Conservation (phyloP, 306 rosid species). For the Cucumis melo region DNA sequence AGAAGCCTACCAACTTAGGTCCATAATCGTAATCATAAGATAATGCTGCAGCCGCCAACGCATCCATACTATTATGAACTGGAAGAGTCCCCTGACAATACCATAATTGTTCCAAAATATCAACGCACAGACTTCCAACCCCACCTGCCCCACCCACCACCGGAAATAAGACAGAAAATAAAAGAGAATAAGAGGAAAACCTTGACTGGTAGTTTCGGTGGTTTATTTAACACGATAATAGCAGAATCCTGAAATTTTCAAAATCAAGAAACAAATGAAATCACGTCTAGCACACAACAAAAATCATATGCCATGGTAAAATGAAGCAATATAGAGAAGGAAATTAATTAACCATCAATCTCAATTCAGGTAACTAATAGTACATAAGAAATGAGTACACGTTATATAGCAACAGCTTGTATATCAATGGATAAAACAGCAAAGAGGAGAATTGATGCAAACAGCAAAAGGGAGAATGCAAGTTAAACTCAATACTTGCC, state of each 20-base stretch:
- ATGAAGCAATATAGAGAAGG: not conserved
- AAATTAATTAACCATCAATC: not conserved
- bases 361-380: not conserved
- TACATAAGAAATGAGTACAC: not conserved
- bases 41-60: constrained; percentile 89
- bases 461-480: constrained; percentile 5
- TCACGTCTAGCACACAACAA: constrained; percentile 5
- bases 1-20: constrained; percentile 66
- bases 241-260: constrained; percentile 57
- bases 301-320: not conserved
- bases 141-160: not conserved
- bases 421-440: not conserved
- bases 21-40: constrained; percentile 75
- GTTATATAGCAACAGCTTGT: not conserved
- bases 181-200: constrained; percentile 20
- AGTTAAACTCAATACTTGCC: constrained; percentile 28
- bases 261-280: not conserved
- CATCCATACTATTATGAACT: constrained; percentile 91
- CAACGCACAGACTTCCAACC: not conserved
- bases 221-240: constrained; percentile 75
- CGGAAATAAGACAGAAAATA: not conserved
- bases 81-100: constrained; percentile 78
- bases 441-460: not conserved
- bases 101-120: constrained; percentile 12
- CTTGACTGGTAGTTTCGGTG: constrained; percentile 89